A percentile compares a stretch with the other conserved stretches of the same genome.
Evolutionary conservation across 192 early-diverging fungal species (phyloP).

Genomic region (Spizellomyces sp.): DNA sequence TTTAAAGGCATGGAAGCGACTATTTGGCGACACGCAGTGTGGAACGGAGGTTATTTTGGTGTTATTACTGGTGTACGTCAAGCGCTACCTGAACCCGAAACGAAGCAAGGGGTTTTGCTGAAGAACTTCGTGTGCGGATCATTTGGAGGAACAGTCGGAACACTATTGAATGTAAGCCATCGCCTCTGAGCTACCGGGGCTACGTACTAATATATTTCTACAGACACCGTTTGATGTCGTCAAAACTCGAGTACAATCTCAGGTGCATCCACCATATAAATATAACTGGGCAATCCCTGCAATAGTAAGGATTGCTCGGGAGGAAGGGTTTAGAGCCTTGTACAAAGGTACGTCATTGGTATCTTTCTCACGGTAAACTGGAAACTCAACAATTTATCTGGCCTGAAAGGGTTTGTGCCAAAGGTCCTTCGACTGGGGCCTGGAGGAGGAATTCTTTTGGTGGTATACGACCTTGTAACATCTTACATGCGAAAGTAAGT

Average conservation of each 20-base stretch:
- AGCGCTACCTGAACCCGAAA: slow-evolving; percentile 79
- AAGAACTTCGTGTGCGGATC: slow-evolving; percentile 91
- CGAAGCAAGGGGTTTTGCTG: slow-evolving; percentile 71
- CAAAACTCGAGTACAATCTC: slow-evolving; percentile 93
- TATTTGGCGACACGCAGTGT: slow-evolving; percentile 88
- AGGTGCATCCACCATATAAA: slow-evolving; percentile 72
- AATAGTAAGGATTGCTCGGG: slow-evolving; percentile 72
- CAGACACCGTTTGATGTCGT: slow-evolving; percentile 93
- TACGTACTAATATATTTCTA: slow-evolving; percentile 8
- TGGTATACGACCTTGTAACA: slow-evolving; percentile 88
- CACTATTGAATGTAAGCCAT: slow-evolving; percentile 71
- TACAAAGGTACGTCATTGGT: slow-evolving; percentile 72
- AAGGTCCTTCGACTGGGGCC: slow-evolving; percentile 96
- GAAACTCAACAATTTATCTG: slow-evolving; percentile 5
- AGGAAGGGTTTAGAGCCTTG: slow-evolving; percentile 85
- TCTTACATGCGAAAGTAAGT: slow-evolving; percentile 74
- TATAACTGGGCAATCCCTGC: slow-evolving; percentile 90
- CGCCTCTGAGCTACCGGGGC: neutral
- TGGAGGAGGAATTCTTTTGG: slow-evolving; percentile 72
- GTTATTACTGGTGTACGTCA: slow-evolving; percentile 61
- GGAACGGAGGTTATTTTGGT: slow-evolving; percentile 98
- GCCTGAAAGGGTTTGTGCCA: slow-evolving; percentile 72
- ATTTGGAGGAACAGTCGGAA: slow-evolving; percentile 92
- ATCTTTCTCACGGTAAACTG: neutral
- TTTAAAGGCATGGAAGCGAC: slow-evolving; percentile 93